These are phyloP conservation scores for Beauveria australis DNA, from an alignment of 2,329 filamentous ascomycete species.

Conservation along the genomic window DNA sequence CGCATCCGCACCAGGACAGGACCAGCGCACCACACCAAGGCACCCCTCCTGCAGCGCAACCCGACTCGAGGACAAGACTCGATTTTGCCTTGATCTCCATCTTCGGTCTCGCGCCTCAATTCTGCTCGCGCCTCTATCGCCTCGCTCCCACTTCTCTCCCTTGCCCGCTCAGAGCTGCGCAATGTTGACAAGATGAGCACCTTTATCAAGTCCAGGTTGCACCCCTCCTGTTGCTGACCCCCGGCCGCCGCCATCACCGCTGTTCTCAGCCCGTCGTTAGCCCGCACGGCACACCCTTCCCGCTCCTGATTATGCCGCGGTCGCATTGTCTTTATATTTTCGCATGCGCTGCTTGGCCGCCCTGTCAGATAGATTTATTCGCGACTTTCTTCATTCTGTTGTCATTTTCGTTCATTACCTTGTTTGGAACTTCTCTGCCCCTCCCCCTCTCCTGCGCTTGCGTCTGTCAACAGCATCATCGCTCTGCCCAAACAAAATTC, in stretches of 20 bases:
- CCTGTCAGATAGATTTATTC: not conserved
- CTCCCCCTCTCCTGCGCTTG: not conserved
- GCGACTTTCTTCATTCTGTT: not conserved
- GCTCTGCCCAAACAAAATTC: conserved; percentile 11
- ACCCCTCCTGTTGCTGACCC: not conserved
- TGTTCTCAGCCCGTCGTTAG: not conserved
- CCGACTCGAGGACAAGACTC: conserved; percentile 1
- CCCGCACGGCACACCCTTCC: not conserved
- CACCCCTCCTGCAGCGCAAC: not conserved
- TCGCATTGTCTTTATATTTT: not conserved
- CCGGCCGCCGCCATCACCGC: conserved; percentile 3
- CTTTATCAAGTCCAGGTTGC: conserved; percentile 12
- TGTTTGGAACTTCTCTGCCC: too few relatives aligned
- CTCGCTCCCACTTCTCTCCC: not conserved
- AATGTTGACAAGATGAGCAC: conserved; percentile 12
- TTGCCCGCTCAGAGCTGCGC: conserved; percentile 11
- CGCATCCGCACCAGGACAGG: not conserved
- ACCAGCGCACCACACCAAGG: not conserved
- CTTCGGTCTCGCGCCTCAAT: not conserved
- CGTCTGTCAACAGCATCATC: not conserved
- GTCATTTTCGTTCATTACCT: not conserved
- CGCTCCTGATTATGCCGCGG: not conserved
- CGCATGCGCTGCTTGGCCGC: not conserved
- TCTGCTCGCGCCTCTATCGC: not conserved
- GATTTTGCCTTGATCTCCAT: not conserved